Conservation (phyloP, 164 flowering plant genomes). For the Protea cynaroides region DNA sequence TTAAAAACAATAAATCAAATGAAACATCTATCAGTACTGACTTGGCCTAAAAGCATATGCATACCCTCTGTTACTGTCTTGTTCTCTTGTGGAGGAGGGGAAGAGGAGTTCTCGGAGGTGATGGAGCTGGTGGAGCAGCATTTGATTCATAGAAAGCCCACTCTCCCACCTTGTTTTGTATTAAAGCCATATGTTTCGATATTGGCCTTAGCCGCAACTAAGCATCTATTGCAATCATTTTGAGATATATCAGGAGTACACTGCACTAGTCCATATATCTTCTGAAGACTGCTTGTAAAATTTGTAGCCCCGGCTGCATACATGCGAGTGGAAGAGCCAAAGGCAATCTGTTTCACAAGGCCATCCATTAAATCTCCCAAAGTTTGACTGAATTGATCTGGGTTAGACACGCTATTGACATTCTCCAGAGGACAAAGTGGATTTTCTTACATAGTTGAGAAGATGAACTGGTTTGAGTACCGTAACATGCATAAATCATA, state of each 20-base stretch:
- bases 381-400: not conserved
- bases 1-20: too few species aligned
- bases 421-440: not conserved
- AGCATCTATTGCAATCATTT: not conserved
- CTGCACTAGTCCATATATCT: slow-evolving; percentile 2
- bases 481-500: slow-evolving; percentile 12
- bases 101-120: not conserved
- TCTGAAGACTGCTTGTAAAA: not conserved
- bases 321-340: not conserved
- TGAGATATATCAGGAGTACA: slow-evolving; percentile 9
- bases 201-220: not conserved
- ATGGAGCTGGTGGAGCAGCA: not conserved
- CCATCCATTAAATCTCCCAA: not conserved
- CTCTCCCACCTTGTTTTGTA: not conserved
- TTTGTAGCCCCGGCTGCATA: slow-evolving; percentile 1
- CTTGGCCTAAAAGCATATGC: not conserved
- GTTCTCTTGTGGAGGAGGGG: too few species aligned
- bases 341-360: not conserved
- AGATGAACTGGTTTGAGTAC: slow-evolving; percentile 12
- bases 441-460: not conserved
- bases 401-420: not conserved
- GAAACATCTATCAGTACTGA: too few species aligned
- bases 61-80: not conserved
- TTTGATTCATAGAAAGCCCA: not conserved
- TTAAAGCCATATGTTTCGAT: not conserved